A percentile compares a stretch with the other conserved stretches of the same genome.
phyloP scores from a whole-genome alignment of 2,329 filamentous ascomycete genomes.

The Paraconiothyrium brasiliense region DNA sequence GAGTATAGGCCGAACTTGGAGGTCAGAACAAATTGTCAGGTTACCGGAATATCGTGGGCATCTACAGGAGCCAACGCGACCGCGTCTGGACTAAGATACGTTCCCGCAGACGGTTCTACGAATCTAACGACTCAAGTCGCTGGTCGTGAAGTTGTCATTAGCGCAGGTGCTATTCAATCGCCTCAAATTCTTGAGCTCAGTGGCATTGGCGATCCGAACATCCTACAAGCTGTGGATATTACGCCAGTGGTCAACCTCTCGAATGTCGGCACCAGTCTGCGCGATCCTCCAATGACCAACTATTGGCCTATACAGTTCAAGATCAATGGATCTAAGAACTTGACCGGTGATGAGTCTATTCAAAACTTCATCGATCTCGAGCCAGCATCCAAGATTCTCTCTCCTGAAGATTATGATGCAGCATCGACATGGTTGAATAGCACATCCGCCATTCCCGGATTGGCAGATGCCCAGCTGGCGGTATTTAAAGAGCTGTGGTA shows the following conservation, averaged over 20 bases:
- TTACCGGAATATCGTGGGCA: neutral
- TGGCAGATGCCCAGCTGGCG: neutral
- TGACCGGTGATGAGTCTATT: neutral
- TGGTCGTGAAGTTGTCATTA: slow-evolving; percentile 63
- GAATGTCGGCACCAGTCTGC: neutral
- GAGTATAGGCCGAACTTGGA: neutral
- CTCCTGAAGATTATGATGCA: neutral
- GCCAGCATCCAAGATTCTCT: slow-evolving; percentile 1
- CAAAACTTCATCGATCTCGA: slow-evolving; percentile 1
- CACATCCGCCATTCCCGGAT: neutral
- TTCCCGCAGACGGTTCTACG: neutral
- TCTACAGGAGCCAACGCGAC: neutral
- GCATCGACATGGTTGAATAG: neutral
- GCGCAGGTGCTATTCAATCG: slow-evolving; percentile 63
- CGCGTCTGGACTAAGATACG: neutral
- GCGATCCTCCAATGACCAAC: slow-evolving; percentile 2
- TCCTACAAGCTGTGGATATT: slow-evolving; percentile 12
- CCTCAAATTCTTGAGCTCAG: slow-evolving; percentile 70
- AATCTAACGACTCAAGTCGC: neutral
- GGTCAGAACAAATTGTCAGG: neutral
- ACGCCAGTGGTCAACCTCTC: neutral
- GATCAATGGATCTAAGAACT: neutral
- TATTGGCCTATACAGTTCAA: slow-evolving; percentile 1
- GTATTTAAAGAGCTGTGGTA: slow-evolving; percentile 2
- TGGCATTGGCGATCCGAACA: slow-evolving; percentile 59